Evolutionary conservation across 2,329 filamentous ascomycete genomes (phyloP).

Genomic region (Cladobotryum protrusum): DNA sequence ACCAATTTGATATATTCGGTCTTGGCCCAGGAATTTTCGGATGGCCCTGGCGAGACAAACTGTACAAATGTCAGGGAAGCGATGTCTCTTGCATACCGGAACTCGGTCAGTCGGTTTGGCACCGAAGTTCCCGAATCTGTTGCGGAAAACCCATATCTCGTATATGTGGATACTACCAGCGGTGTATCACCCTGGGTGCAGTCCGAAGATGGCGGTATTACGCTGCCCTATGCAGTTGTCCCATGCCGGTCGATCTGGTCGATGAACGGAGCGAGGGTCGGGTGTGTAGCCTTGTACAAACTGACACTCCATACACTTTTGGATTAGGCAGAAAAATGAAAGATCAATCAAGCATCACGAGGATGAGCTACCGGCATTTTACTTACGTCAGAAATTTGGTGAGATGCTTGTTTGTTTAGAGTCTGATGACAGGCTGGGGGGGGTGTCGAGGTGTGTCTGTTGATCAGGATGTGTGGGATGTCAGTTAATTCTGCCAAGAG

Average conservation of each 20-base stretch:
- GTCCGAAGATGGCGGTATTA: background rate
- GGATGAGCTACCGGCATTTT: too few species aligned
- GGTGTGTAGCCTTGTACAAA: constrained; percentile 28
- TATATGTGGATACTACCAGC: constrained; percentile 25
- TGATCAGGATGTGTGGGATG: too few species aligned
- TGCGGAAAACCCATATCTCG: constrained; percentile 23
- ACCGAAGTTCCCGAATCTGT: constrained; percentile 6
- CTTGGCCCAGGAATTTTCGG: constrained; percentile 15
- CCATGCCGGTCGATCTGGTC: constrained; percentile 35
- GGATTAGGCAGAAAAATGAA: background rate
- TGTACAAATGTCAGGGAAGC: constrained; percentile 13
- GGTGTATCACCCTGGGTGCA: constrained; percentile 15
- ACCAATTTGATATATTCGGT: constrained; percentile 26
- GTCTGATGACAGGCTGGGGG: too few species aligned
- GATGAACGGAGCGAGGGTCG: constrained; percentile 24
- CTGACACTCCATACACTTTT: constrained; percentile 2
- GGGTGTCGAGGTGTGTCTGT: too few species aligned
- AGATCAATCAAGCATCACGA: too few species aligned
- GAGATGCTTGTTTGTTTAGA: too few species aligned
- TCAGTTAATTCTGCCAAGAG: too few species aligned
- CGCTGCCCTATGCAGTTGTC: constrained; percentile 19
- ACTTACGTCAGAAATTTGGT: too few species aligned
- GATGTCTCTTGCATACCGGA: constrained; percentile 17
- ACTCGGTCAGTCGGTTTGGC: constrained; percentile 19
- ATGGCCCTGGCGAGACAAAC: background rate